A percentile compares a stretch with the other conserved stretches of the same genome.
Conservation (phyloP, 2,329 filamentous ascomycete genomes). For the Achaetomium macrosporum region DNA sequence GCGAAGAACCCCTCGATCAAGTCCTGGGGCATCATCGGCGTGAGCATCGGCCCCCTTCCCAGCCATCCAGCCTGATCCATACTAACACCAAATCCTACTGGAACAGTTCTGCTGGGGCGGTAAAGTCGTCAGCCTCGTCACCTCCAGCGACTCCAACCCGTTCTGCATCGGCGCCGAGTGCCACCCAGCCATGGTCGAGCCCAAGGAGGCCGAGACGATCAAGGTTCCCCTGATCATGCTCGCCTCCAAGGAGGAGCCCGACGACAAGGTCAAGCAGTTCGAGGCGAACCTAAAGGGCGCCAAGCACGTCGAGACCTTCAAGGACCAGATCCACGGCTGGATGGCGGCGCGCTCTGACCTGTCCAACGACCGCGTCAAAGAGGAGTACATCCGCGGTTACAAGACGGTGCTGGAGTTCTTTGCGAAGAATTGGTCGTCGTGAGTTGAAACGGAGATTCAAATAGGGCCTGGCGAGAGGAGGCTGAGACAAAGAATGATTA, state of each 20-base stretch:
- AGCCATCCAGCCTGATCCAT: not conserved
- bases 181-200: slow-evolving; percentile 61
- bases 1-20: slow-evolving; percentile 49
- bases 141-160: slow-evolving; percentile 45
- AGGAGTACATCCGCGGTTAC: slow-evolving; percentile 58
- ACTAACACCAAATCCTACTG: not conserved
- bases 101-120: slow-evolving; percentile 61
- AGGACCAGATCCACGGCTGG: slow-evolving; percentile 65
- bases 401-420: slow-evolving; percentile 55
- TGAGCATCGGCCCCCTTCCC: slow-evolving; percentile 32
- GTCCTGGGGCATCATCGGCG: slow-evolving; percentile 56
- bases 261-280: slow-evolving; percentile 50
- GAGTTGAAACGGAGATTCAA: slow-evolving; percentile 4
- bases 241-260: slow-evolving; percentile 59
- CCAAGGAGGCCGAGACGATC: slow-evolving; percentile 53
- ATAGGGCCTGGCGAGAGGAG: not conserved
- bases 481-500: slow-evolving; percentile 3
- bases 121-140: slow-evolving; percentile 53
- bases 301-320: slow-evolving; percentile 60
- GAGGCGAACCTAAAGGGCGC: slow-evolving; percentile 44
- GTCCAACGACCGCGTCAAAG: slow-evolving; percentile 49
- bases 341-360: slow-evolving; percentile 63
- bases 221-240: slow-evolving; percentile 57
- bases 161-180: slow-evolving; percentile 49
- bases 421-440: slow-evolving; percentile 39